These are phyloP conservation scores for Ophiosphaerella narmari DNA, from an alignment of 2,329 filamentous ascomycete species.

Conservation along the genomic window DNA sequence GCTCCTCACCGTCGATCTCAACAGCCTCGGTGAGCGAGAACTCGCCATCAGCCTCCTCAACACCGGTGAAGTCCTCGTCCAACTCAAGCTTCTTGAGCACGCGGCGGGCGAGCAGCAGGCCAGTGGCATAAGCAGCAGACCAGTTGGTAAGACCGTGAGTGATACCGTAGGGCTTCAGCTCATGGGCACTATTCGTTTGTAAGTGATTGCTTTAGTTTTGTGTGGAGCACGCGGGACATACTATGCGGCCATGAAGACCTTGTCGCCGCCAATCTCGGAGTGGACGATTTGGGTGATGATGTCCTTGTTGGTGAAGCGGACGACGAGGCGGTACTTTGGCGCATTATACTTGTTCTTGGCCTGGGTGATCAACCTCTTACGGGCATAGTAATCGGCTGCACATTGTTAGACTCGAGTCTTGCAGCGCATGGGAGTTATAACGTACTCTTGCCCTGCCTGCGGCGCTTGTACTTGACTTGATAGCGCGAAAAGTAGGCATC, in stretches of 20 bases:
- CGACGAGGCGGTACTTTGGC: conserved; percentile 99
- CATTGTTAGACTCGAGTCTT: conserved; percentile 58
- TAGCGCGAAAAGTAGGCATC: conserved; percentile 99
- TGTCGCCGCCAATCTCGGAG: conserved; percentile 96
- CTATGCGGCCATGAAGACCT: conserved; percentile 70
- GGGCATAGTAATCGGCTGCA: conserved; percentile 96
- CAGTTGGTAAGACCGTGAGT: conserved; percentile 99
- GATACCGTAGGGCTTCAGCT: conserved; percentile 97
- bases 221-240: conserved; percentile 11
- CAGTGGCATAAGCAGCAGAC: conserved; percentile 95
- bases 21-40: conserved; percentile 93
- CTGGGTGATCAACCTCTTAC: conserved; percentile 99
- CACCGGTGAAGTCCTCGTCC: conserved; percentile 89
- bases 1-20: conserved; percentile 84
- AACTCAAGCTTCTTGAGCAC: conserved; percentile 96
- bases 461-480: conserved; percentile 99
- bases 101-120: conserved; percentile 95
- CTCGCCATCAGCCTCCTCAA: conserved; percentile 96
- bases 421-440: conserved; percentile 45
- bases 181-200: conserved; percentile 67
- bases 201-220: conserved; percentile 1
- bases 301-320: conserved; percentile 99
- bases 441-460: conserved; percentile 96
- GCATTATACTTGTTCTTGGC: conserved; percentile 99
- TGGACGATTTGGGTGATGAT: conserved; percentile 97